phyloP scores from a whole-genome alignment of 148 eudicot species.

The Cornus suecica region DNA sequence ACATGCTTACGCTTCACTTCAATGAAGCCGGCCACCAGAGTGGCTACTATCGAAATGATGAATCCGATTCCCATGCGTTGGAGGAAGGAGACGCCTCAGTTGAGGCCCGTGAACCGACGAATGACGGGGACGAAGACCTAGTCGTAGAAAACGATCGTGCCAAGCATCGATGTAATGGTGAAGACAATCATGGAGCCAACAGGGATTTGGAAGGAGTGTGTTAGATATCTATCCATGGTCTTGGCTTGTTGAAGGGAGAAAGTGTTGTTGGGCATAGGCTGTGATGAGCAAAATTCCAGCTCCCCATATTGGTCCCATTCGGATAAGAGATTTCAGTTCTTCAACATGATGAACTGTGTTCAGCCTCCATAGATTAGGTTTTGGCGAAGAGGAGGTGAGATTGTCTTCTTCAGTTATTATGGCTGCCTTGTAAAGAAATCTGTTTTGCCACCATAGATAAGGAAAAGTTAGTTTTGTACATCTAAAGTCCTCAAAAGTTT shows the following conservation, averaged over 20 bases:
- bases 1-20: constrained; percentile 55
- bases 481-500: too few species aligned
- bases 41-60: constrained; percentile 61
- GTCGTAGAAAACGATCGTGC: constrained; percentile 67
- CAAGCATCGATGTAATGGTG: constrained; percentile 64
- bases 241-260: constrained; percentile 85
- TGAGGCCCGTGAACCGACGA: constrained; percentile 63
- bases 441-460: constrained; percentile 21
- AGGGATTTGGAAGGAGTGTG: constrained; percentile 61
- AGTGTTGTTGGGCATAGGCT: constrained; percentile 78
- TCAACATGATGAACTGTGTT: constrained; percentile 81
- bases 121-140: constrained; percentile 54
- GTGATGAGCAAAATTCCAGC: constrained; percentile 77
- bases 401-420: constrained; percentile 45
- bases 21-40: constrained; percentile 55
- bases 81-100: constrained; percentile 73
- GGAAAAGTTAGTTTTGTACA: not conserved
- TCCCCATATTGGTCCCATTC: constrained; percentile 93
- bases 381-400: constrained; percentile 16
- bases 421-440: constrained; percentile 94
- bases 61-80: constrained; percentile 88
- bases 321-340: constrained; percentile 71
- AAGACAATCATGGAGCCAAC: constrained; percentile 77
- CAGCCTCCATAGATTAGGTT: constrained; percentile 63
- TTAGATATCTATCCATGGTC: constrained; percentile 75